Evolutionary conservation across 1,139 yeast genomes (phyloP), one percentile per base, ranked within the genome.

Genomic region (Eremothecium sinecaudum): DNA sequence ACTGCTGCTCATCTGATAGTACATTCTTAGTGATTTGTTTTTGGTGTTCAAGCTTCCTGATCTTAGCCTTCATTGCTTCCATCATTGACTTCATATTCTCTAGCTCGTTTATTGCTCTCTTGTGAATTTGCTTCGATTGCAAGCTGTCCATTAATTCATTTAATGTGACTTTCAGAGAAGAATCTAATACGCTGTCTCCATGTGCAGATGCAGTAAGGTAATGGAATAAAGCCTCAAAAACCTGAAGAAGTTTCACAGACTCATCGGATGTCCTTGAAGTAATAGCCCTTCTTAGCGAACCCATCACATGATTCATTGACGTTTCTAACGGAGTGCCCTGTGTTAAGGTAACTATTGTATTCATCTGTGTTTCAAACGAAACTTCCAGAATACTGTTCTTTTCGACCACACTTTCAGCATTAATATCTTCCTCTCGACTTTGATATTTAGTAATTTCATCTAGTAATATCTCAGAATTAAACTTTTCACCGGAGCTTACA

Each of bases 41-140:
- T 48, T 80, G 77, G 27, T 74, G 63, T 27, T 76, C 69, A 60
- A 82, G 68, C 11, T 71, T 71, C 42, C 77, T 83, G 31, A 86
- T 64, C 53, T 83, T 92, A 0, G 77, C 75, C 24, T 73, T 68
- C 11, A 90, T 77, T 40, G 72, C 69, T 7, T 30, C 14, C 7
- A 34, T 24, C 21, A 15, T 21, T n/a, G 14, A 11, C 4, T 34
- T 26, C 21, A 74, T 65, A 17, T 67, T 73, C 37, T 70, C 74
- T 17, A 79, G 75, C 46, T 86, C 95, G 24, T 66, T 62, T 50
- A 79, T 62, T 0, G 95, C 94, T 39, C 79, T 67, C 34, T 74
- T 65, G 12, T 94, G 93, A 59, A 80, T 75, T 38, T 83, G 94
- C 51, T 87, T 96, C 0, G 94, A 81, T 42, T 79, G 75, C 52